A percentile compares a stretch with the other conserved stretches of the same genome.
Conservation (phyloP, 1,139 yeast species). For the Debaryomyces nepalensis region DNA sequence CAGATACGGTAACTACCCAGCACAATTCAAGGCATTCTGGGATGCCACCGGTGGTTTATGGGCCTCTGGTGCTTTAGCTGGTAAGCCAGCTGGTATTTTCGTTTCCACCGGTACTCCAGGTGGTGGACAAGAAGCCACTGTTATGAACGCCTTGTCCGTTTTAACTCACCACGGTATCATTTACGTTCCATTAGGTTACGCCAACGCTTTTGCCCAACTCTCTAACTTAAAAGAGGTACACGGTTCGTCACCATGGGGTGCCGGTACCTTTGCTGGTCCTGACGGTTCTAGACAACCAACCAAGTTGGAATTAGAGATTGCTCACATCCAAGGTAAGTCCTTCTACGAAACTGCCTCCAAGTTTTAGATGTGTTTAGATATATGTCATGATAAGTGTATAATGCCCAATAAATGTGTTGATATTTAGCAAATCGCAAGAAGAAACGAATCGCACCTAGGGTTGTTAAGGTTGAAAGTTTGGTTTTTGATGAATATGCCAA, state of each 20-base stretch:
- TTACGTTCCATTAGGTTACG: constrained; percentile 81
- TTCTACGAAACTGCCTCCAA: constrained; percentile 52
- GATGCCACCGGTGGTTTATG: constrained; percentile 83
- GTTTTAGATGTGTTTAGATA: constrained; percentile 23
- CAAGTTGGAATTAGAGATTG: constrained; percentile 67
- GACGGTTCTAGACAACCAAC: constrained; percentile 81
- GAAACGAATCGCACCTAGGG: constrained; percentile 1
- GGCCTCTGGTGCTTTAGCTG: constrained; percentile 75
- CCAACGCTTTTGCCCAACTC: constrained; percentile 59
- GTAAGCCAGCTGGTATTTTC: constrained; percentile 78
- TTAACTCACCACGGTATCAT: constrained; percentile 81
- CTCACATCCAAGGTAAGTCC: constrained; percentile 63
- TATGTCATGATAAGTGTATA: neutral
- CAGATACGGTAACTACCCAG: constrained; percentile 80
- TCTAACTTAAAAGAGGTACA: constrained; percentile 70
- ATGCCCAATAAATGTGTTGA: neutral
- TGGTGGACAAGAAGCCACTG: constrained; percentile 83
- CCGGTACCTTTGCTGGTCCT: constrained; percentile 77
- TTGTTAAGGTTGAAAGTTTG: neutral
- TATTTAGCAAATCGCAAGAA: neutral
- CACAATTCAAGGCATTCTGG: constrained; percentile 83
- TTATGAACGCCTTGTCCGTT: constrained; percentile 65
- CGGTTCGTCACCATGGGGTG: constrained; percentile 91
- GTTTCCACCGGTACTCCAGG: constrained; percentile 83
- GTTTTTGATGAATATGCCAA: neutral